Base-by-base conservation (phyloP, 2,329 filamentous ascomycete species). In the Trichophyton simii region DNA sequence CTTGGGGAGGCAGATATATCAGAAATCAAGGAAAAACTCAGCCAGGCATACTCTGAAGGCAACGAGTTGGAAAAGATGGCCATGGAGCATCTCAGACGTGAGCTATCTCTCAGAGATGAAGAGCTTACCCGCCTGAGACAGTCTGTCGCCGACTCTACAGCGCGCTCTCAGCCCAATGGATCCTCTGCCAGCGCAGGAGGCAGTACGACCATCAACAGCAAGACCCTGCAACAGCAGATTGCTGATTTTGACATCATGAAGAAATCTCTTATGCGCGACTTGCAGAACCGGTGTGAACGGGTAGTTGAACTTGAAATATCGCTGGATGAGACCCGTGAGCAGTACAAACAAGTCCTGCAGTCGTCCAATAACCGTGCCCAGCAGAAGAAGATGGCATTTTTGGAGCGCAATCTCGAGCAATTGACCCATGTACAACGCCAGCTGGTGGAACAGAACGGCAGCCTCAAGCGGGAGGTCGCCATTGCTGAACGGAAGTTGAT, bases 351-450 rank as follows among this genome's bases (percentile, higher is more conserved):
- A 69, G 94, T 99, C 63, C 83, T 99, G 62, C 87, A 92, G 61
- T 94, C 90, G 58, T 96, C 90, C 67, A 99, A 99, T 80, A 97
- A 95, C 80, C 88, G 94, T 63, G 92, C 94, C 25, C 94, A 99
- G 79, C 94, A 99, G 77, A 99, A 99, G 87, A 99, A 99, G 83
- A 97, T 99, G 89, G 95, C 94, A 15, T 99, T 99, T 82, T 79
- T 99, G 58, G 94, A 99, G 79, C 87, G 94, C 72, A 99, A 99
- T 73, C 84, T 99, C 46, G 94, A 99, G 78, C 94, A 99, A 76
- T 82, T 99, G 60, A 99, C 94, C 2, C 90, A 96, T 71, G 94
- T 99, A 60, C 94, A 99, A 77, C 86, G 94, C 61, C 94, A 99
- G 77, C 85, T 99, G 11, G 94, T 99, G 36, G 94, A 99, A 79